Base-by-base conservation (phyloP, 169 alveolate genomes). In the Theileria annulata region DNA sequence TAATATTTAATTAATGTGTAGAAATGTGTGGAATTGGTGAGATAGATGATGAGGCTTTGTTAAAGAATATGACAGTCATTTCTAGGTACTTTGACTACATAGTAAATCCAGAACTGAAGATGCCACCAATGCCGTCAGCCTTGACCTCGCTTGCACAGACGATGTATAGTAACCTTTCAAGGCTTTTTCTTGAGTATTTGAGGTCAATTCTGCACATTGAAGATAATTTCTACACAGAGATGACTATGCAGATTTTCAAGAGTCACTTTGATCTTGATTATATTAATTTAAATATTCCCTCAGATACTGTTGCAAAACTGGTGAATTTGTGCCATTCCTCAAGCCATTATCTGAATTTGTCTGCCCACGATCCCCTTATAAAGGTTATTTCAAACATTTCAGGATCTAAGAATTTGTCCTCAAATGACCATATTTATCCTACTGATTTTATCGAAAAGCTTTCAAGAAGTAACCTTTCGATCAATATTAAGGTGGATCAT, bases 281-380 rank as follows among this genome's bases (percentile, higher is more conserved):
- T 21, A 4, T 82, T 1, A 37, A 72, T 13, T 73, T 82, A 3
- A 76, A 59, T n/a, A 30, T 75, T 28, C 78, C 79, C 19, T 25
- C 79, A 9, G 59, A 73, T 69, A 21, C 58, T 13, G 62, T 82
- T 6, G 88, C 88, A 25, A 63, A 82, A 31, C 69, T 82, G 33
- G 72, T 82, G 21, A 82, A 82, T 62, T 19, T 37, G 23, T 75
- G 88, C 48, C 70, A 60, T 19, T 6, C 66, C 30, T 48, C 73
- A 27, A 37, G 4, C 54, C 64, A 70, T 51, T 75, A 75, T 48
- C 85, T 82, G 54, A 89, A 89, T 73, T 79, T 89, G 35, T 87
- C 93, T 1, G 91, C 93, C 2, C 94, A 89, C 74, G 94, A 89
- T 77, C 93, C 92, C 2, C 51, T 88, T 13, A 60, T 79, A n/a